These are phyloP conservation scores for Boletus subcaerulescens DNA, from an alignment of 768 basidiomycete species.

Conservation along the genomic window DNA sequence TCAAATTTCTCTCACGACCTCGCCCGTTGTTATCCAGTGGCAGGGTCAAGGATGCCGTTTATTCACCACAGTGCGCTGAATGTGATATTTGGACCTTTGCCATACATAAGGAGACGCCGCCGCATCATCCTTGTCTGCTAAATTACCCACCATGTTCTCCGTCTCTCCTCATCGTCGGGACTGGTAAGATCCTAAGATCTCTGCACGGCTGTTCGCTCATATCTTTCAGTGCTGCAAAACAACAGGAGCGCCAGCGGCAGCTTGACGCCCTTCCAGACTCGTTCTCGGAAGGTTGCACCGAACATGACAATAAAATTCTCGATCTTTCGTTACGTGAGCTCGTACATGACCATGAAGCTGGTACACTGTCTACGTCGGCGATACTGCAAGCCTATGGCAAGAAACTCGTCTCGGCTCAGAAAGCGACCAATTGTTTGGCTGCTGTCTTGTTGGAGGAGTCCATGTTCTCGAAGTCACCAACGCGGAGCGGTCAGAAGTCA, in stretches of 20 bases:
- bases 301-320: conserved; percentile 36
- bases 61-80: neutral
- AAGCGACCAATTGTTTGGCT: conserved; percentile 49
- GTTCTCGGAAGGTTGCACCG: conserved; percentile 31
- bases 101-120: conserved; percentile 3
- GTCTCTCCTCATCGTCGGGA: conserved; percentile 26
- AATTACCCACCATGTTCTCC: conserved; percentile 21
- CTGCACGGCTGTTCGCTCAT: neutral
- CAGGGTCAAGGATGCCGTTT: neutral
- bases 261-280: conserved; percentile 28
- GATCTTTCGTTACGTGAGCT: conserved; percentile 36
- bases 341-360: conserved; percentile 31
- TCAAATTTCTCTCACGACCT: conserved; percentile 10
- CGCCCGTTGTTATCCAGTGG: neutral
- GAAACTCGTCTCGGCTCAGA: conserved; percentile 38
- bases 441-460: conserved; percentile 41
- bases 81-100: neutral
- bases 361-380: conserved; percentile 25
- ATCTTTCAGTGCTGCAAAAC: conserved; percentile 32
- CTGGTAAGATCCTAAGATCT: conserved; percentile 23
- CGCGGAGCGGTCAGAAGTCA: conserved; percentile 2
- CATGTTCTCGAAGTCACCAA: conserved; percentile 1
- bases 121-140: neutral
- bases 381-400: conserved; percentile 42
- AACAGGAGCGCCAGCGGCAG: conserved; percentile 28